Percentiles rank a stretch among this genome's conserved stretches.
These are phyloP conservation scores for Aspergillus pseudonomiae DNA, from an alignment of 2,329 filamentous ascomycete genomes.

Conservation along the genomic window DNA sequence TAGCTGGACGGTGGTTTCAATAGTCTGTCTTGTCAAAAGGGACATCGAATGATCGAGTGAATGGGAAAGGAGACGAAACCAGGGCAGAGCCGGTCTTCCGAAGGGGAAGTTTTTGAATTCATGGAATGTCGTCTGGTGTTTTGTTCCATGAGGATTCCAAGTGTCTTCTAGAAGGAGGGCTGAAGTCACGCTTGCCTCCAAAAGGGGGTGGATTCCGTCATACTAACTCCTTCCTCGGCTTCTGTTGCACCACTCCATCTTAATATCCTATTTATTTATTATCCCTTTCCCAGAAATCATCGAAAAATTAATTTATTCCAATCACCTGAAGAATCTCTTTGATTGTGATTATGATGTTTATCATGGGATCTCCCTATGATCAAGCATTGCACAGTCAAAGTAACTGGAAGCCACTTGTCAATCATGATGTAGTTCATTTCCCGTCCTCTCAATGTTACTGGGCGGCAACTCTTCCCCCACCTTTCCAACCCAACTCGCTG, in stretches of 20 bases:
- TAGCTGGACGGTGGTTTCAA: constrained; percentile 21
- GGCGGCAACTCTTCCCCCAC: neutral
- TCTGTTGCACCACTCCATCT: constrained; percentile 17
- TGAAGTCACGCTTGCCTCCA: neutral
- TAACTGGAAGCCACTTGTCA: neutral
- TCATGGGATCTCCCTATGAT: neutral
- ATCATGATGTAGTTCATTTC: constrained; percentile 1
- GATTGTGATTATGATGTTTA: neutral
- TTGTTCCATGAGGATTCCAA: constrained; percentile 30
- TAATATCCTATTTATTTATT: neutral
- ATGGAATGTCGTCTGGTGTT: neutral
- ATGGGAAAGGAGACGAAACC: constrained; percentile 1
- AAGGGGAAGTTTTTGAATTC: constrained; percentile 22
- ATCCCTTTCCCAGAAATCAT: neutral
- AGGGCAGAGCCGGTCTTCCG: neutral
- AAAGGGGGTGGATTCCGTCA: constrained; percentile 6
- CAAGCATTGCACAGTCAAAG: neutral
- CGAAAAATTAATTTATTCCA: neutral
- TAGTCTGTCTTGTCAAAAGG: constrained; percentile 13
- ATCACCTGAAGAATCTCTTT: neutral
- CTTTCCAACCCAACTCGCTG: neutral
- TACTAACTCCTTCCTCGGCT: constrained; percentile 2
- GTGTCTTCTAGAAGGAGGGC: constrained; percentile 38
- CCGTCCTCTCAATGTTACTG: neutral
- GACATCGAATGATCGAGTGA: neutral